A percentile compares a stretch with the other conserved stretches of the same genome.
These are phyloP conservation scores for Tulasnella sp. DNA, from an alignment of 768 basidiomycete genomes.

Conservation along the genomic window DNA sequence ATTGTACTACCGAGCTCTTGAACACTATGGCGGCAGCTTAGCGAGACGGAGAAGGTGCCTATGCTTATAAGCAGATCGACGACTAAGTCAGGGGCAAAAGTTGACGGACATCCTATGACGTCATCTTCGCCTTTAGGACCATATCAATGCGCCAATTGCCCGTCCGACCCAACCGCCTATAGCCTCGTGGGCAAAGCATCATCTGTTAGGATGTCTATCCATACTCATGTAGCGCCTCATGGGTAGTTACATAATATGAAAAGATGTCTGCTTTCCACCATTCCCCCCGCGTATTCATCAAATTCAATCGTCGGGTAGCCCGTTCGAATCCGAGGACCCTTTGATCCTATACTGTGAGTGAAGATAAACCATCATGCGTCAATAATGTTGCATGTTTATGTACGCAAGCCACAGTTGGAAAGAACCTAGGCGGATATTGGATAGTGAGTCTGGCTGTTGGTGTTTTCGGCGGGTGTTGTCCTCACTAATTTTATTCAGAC, in stretches of 20 bases:
- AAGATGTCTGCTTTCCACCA: constrained; percentile 67
- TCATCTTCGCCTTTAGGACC: too few relatives aligned
- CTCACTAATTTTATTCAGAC: neutral
- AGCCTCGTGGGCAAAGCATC: constrained; percentile 50
- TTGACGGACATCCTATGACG: too few relatives aligned
- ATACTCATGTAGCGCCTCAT: constrained; percentile 6
- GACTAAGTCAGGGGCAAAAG: too few relatives aligned
- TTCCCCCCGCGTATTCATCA: constrained; percentile 79
- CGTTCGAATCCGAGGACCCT: constrained; percentile 43
- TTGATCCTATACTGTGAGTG: constrained; percentile 64
- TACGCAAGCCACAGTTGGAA: too few relatives aligned
- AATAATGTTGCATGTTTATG: too few relatives aligned
- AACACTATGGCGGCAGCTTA: too few relatives aligned
- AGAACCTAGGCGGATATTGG: neutral
- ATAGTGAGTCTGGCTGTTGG: neutral
- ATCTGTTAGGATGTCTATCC: neutral
- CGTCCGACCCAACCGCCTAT: constrained; percentile 58
- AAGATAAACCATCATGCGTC: too few relatives aligned
- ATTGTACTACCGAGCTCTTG: too few relatives aligned
- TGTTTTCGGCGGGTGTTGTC: neutral
- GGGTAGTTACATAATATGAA: constrained; percentile 69
- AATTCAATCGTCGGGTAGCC: constrained; percentile 66
- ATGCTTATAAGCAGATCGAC: too few relatives aligned
- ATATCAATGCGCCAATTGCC: constrained; percentile 86
- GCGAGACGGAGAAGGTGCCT: too few relatives aligned